phyloP scores from a whole-genome alignment of 106 monocot species.

The Dioscorea alata region DNA sequence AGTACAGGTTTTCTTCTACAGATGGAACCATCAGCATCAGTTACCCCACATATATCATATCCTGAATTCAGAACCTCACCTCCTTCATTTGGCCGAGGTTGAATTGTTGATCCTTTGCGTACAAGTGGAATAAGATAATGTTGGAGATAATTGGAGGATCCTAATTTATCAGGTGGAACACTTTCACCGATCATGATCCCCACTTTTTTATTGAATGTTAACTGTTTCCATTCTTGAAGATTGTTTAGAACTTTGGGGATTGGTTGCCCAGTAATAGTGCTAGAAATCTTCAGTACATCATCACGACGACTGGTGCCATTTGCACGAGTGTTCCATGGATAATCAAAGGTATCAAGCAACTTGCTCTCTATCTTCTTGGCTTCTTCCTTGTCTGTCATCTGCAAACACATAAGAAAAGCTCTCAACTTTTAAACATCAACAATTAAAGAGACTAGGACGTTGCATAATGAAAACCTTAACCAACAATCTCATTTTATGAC shows the following conservation, averaged over 20 bases:
- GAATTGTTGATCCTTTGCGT: slow-evolving; percentile 29
- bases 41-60: slow-evolving; percentile 36
- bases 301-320: slow-evolving; percentile 73
- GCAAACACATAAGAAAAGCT: not conserved
- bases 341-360: slow-evolving; percentile 71
- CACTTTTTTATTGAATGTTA: slow-evolving; percentile 26
- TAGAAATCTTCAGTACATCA: slow-evolving; percentile 62
- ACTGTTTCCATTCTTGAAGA: slow-evolving; percentile 26
- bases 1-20: slow-evolving; percentile 13
- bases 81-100: slow-evolving; percentile 26
- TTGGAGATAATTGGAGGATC: slow-evolving; percentile 5
- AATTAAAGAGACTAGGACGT: too few species aligned
- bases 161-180: slow-evolving; percentile 7
- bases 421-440: too few species aligned
- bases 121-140: slow-evolving; percentile 20
- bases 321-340: slow-evolving; percentile 79
- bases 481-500: too few species aligned
- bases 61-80: not conserved
- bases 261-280: slow-evolving; percentile 1
- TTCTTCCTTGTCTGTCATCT: slow-evolving; percentile 67
- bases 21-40: slow-evolving; percentile 14
- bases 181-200: slow-evolving; percentile 48
- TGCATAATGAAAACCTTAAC: too few species aligned
- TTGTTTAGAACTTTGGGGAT: slow-evolving; percentile 17
- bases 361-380: slow-evolving; percentile 60